Base-by-base conservation (phyloP, 2,329 filamentous ascomycete genomes). In the Cercospora sojina region DNA sequence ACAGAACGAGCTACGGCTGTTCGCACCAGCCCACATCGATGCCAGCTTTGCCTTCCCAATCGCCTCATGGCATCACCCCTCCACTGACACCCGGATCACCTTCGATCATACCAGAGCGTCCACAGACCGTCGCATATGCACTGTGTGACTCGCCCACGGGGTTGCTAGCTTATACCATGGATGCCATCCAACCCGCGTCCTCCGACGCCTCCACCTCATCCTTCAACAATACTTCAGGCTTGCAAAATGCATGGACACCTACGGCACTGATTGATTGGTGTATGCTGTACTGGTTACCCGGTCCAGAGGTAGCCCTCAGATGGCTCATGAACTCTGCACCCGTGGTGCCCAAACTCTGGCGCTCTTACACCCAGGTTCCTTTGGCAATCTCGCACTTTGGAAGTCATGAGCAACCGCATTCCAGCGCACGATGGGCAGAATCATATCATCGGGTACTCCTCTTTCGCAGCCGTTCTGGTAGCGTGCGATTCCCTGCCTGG, bases 241-340 rank as follows among this genome's bases (percentile, higher is more conserved):
- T 58, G 62, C 64, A 59, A 23, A 65, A 59, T 38, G 49, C 65
- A 12, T 81, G 79, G 79, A 74, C 75, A 4, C 75, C 76, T 5
- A 79, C 77, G 1, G 86, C 90, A 63, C 80, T 90, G 25, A 80
- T 91, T 65, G 86, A 86, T 18, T 80, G 88, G 71, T 84, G 86
- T 1, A 84, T 86, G 74, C 77, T 90, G 29, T 84, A 87, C 23
- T 91, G 88, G 89, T 77, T 91, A 0, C 88, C 88, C 0, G 88
- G 88, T 0, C 87, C 87, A 0, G 88, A 90, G 72, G 83, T 83
- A 1, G 83, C 83, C 3, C 76, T 89, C 70, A 79, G 87, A 27
- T 89, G 81, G 81, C 74, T 82, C 12, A 75, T 74, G 9, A 78
- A 79, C 67, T 78, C 78, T 5, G 62, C 67, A 9, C 56, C 67